These are phyloP conservation scores for Fusarium solani-melongenae DNA, from an alignment of 2,329 filamentous ascomycete genomes.

Conservation along the genomic window DNA sequence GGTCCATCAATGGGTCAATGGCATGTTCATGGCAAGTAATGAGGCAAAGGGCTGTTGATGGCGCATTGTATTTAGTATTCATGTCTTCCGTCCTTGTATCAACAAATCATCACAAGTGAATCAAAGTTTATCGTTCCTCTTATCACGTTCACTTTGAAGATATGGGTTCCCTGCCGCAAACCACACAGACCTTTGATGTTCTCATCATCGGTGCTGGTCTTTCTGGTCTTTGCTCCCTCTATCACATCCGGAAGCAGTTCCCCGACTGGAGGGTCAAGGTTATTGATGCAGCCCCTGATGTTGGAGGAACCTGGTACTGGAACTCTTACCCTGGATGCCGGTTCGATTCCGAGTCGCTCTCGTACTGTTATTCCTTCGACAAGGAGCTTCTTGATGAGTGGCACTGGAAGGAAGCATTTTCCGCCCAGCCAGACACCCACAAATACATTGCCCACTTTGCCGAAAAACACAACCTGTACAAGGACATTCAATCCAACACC, in stretches of 20 bases:
- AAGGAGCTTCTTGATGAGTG: constrained; percentile 32
- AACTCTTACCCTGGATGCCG: constrained; percentile 45
- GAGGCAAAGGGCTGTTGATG: background rate
- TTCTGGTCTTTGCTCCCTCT: constrained; percentile 54
- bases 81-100: background rate
- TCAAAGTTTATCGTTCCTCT: background rate
- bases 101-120: background rate
- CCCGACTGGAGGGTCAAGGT: constrained; percentile 32
- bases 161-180: constrained; percentile 31
- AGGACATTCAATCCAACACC: background rate
- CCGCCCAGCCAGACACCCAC: constrained; percentile 37
- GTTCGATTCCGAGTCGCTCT: constrained; percentile 53
- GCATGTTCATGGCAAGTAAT: background rate
- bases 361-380: constrained; percentile 48
- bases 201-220: constrained; percentile 42
- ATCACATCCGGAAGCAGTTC: constrained; percentile 51
- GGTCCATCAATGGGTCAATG: background rate
- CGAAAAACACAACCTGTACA: background rate
- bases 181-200: constrained; percentile 22
- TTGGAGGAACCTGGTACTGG: constrained; percentile 43
- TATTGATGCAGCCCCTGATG: constrained; percentile 31
- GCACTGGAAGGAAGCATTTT: constrained; percentile 52
- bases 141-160: background rate
- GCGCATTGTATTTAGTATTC: background rate
- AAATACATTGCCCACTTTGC: background rate